A percentile compares a stretch with the other conserved stretches of the same genome.
Conservation (phyloP, 257 asterid species). For the Solanum chmielewskii region DNA sequence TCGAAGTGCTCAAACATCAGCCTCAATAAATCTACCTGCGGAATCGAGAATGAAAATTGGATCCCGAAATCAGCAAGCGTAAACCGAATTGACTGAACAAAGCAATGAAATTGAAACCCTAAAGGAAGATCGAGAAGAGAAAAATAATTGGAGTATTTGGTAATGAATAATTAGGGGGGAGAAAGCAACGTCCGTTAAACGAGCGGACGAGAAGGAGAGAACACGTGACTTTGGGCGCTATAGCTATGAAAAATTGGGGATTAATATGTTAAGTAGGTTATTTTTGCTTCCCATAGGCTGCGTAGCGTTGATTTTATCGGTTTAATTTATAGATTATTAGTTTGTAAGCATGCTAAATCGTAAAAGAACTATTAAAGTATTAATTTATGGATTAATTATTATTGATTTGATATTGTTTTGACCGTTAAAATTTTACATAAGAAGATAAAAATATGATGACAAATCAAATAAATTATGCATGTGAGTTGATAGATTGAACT, state of each 20-base stretch:
- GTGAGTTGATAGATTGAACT: not conserved
- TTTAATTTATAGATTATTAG: too few species aligned
- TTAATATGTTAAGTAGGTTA: not conserved
- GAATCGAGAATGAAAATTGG: not conserved
- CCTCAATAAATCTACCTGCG: not conserved
- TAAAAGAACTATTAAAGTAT: too few species aligned
- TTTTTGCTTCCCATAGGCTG: not conserved
- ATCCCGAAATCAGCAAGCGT: not conserved
- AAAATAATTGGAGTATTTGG: not conserved
- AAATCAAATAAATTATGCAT: not conserved
- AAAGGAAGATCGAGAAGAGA: not conserved
- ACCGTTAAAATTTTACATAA: too few species aligned
- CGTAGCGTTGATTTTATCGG: too few species aligned
- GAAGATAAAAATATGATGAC: not conserved
- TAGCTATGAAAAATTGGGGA: not conserved
- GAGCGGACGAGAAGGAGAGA: not conserved
- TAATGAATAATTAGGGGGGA: not conserved
- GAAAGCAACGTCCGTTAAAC: not conserved
- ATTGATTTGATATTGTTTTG: too few species aligned
- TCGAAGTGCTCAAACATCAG: not conserved
- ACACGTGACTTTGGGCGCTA: not conserved
- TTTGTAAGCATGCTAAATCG: rapidly evolving
- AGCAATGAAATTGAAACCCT: not conserved
- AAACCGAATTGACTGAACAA: not conserved
- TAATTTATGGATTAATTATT: too few species aligned